phyloP scores from a whole-genome alignment of 192 early-diverging fungal genomes.

The Coemansia sp. region DNA sequence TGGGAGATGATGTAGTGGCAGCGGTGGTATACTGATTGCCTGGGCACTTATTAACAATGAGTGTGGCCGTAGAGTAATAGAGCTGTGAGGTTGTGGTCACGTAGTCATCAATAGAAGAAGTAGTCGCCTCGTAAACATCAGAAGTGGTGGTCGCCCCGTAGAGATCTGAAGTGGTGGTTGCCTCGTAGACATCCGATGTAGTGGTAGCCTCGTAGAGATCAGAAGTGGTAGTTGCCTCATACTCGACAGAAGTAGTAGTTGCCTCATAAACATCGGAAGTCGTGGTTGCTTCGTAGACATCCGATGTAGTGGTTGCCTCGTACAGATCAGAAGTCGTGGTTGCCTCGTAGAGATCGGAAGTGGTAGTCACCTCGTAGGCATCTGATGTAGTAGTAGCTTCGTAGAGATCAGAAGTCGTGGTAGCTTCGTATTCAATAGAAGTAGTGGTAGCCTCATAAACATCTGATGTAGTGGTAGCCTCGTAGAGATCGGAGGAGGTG shows the following conservation, averaged over 20 bases:
- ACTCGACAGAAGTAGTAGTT: no score
- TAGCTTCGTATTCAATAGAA: background rate
- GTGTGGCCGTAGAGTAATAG: background rate
- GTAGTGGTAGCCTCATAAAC: conserved; percentile 3
- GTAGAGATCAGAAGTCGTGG: background rate
- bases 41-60: conserved; percentile 12
- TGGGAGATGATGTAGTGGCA: background rate
- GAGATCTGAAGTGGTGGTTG: background rate
- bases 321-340: background rate
- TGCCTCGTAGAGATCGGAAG: background rate
- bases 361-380: background rate
- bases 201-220: no score
- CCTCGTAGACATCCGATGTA: background rate
- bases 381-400: background rate
- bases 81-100: background rate
- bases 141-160: background rate
- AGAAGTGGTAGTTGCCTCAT: no score
- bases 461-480: background rate
- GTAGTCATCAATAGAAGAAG: background rate
- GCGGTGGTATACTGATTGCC: background rate
- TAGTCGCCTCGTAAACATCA: background rate
- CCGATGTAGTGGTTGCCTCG: background rate
- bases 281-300: background rate
- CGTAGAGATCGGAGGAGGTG: background rate
- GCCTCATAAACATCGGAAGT: background rate